phyloP scores from a whole-genome alignment of 2,329 filamentous ascomycete genomes.

The Stemphylium vesicarium region DNA sequence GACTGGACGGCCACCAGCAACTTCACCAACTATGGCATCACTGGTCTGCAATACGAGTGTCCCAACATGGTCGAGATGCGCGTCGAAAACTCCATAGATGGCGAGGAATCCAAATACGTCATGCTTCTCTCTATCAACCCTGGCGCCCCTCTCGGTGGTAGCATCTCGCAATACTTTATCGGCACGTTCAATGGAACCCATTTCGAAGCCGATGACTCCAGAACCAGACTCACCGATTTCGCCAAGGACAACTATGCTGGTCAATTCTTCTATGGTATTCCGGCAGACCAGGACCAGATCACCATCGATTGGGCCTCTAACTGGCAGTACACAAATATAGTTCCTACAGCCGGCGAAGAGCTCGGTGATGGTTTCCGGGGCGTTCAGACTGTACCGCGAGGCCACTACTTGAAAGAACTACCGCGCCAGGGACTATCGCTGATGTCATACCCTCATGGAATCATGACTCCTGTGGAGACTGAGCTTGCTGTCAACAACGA shows the following conservation, averaged over 20 bases:
- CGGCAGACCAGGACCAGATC: constrained; percentile 53
- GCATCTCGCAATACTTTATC: constrained; percentile 62
- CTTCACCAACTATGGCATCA: constrained; percentile 61
- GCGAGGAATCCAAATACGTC: constrained; percentile 51
- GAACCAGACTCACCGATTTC: constrained; percentile 55
- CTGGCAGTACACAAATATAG: constrained; percentile 63
- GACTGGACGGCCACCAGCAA: constrained; percentile 66
- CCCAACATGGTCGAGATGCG: constrained; percentile 67
- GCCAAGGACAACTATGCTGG: constrained; percentile 63
- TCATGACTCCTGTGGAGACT: constrained; percentile 55
- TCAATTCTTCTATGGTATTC: constrained; percentile 58
- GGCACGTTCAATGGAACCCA: constrained; percentile 70
- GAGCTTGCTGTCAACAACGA: constrained; percentile 52
- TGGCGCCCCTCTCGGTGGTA: constrained; percentile 63
- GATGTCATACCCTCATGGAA: constrained; percentile 58
- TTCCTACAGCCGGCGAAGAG: constrained; percentile 61
- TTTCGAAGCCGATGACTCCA: constrained; percentile 56
- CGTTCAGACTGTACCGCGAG: constrained; percentile 60
- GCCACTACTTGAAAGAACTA: constrained; percentile 59
- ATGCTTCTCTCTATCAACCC: constrained; percentile 64
- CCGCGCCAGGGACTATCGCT: constrained; percentile 60
- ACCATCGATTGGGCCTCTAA: constrained; percentile 65
- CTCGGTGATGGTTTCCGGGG: constrained; percentile 55
- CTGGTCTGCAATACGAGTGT: constrained; percentile 67
- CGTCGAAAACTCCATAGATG: constrained; percentile 42